Conservation (phyloP, 805 yeast genomes). For the Saccharomycopsis malanga region DNA sequence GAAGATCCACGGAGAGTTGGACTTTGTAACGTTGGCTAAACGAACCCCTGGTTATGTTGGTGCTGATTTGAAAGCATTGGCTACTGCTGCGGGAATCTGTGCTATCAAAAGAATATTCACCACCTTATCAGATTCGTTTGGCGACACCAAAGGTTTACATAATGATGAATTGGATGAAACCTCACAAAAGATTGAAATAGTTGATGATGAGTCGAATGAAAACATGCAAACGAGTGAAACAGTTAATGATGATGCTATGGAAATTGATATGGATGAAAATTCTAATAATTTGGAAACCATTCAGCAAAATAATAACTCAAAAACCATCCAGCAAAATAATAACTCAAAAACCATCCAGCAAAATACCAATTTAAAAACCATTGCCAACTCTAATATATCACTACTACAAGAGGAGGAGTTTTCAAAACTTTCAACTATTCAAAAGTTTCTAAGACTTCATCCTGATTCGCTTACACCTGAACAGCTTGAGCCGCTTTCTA, state of each 20-base stretch:
- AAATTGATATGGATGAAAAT: not conserved
- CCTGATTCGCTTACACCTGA: constrained; percentile 74
- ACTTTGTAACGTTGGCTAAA: constrained; percentile 70
- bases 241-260: constrained; percentile 7
- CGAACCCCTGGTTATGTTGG: constrained; percentile 97
- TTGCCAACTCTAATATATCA: not conserved
- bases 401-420: constrained; percentile 21
- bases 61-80: constrained; percentile 90
- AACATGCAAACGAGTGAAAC: constrained; percentile 8
- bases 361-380: not conserved
- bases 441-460: constrained; percentile 61
- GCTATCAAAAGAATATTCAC: constrained; percentile 90
- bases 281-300: not conserved
- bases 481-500: constrained; percentile 69
- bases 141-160: constrained; percentile 10
- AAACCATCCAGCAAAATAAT: not conserved
- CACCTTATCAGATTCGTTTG: constrained; percentile 30
- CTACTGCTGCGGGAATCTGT: constrained; percentile 89
- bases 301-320: not conserved
- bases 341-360: not conserved
- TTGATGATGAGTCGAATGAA: not conserved
- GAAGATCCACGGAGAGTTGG: constrained; percentile 62
- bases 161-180: no score
- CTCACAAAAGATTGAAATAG: constrained; percentile 23
- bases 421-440: constrained; percentile 53